Percentiles rank a stretch among this genome's conserved stretches.
These are phyloP conservation scores for Trifolium dubium DNA, from an alignment of 306 rosid genomes.

Conservation along the genomic window DNA sequence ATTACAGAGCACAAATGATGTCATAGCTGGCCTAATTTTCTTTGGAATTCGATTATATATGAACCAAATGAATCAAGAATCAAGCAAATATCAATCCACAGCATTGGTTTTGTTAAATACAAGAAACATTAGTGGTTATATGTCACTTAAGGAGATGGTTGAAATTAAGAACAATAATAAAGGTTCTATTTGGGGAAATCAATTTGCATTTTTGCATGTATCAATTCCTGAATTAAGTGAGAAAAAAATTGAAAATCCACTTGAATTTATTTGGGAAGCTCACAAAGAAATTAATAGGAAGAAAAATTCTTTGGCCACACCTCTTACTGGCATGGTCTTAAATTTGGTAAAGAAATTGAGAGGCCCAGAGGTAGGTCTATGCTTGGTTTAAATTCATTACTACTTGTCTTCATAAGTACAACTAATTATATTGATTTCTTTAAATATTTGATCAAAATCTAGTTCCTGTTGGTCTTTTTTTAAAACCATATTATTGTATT, in stretches of 20 bases:
- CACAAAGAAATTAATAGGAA: constrained; percentile 44
- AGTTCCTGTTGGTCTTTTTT: not conserved
- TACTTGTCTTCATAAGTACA: not conserved
- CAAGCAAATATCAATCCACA: constrained; percentile 41
- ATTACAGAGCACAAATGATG: constrained; percentile 54
- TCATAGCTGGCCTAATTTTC: constrained; percentile 50
- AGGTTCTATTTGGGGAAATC: constrained; percentile 55
- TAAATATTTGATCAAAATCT: not conserved
- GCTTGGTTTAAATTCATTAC: not conserved
- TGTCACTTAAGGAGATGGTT: constrained; percentile 55
- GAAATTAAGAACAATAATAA: constrained; percentile 25
- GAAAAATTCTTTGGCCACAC: constrained; percentile 43
- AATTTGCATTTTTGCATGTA: constrained; percentile 48
- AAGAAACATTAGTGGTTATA: constrained; percentile 46
- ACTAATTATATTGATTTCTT: not conserved
- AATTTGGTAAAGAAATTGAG: constrained; percentile 41
- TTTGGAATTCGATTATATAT: constrained; percentile 53
- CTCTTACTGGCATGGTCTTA: constrained; percentile 45
- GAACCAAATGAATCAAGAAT: constrained; percentile 44
- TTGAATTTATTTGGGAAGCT: constrained; percentile 49
- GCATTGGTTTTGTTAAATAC: constrained; percentile 55
- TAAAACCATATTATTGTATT: no score
- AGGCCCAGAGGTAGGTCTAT: constrained; percentile 58
- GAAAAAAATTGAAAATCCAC: constrained; percentile 39
- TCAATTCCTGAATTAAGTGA: constrained; percentile 51